These are phyloP conservation scores for Heterotrichella gracilis DNA, from an alignment of 352 stramenopile genomes.

Conservation along the genomic window DNA sequence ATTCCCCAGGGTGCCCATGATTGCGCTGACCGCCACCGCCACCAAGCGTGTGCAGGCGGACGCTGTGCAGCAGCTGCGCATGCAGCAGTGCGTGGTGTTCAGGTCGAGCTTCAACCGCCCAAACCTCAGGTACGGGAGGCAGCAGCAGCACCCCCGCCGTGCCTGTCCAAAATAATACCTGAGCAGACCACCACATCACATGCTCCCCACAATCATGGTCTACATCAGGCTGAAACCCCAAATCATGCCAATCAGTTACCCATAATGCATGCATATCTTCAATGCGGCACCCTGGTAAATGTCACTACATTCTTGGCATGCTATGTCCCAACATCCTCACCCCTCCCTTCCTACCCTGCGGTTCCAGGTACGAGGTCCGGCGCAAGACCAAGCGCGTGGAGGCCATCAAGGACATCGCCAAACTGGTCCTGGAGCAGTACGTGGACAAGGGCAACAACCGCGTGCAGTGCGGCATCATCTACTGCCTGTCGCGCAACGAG, in stretches of 20 bases:
- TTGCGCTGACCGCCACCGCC: conserved; percentile 51
- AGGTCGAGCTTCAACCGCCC: conserved; percentile 40
- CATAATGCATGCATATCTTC: too few relatives aligned
- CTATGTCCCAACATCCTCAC: too few relatives aligned
- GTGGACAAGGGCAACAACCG: not conserved
- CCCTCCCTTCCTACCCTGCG: too few relatives aligned
- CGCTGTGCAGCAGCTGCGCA: conserved; percentile 31
- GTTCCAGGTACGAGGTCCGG: too few relatives aligned
- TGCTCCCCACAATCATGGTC: not conserved
- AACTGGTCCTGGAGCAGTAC: conserved; percentile 19
- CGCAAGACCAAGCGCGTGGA: too few relatives aligned
- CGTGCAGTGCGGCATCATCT: conserved; percentile 34
- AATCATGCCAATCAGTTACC: too few relatives aligned
- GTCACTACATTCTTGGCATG: too few relatives aligned
- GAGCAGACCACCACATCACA: conserved; percentile 24
- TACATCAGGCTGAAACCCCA: not conserved
- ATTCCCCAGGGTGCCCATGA: conserved; percentile 48
- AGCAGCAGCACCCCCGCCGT: too few relatives aligned
- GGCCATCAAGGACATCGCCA: conserved; percentile 22
- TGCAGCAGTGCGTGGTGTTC: conserved; percentile 24
- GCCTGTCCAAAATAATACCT: conserved; percentile 36
- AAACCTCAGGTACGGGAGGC: too few relatives aligned
- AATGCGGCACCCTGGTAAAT: too few relatives aligned
- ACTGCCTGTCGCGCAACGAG: conserved; percentile 43
- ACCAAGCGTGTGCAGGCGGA: conserved; percentile 41